phyloP scores from a whole-genome alignment of 2,329 filamentous ascomycete species.

The Curvularia hawaiiensis region DNA sequence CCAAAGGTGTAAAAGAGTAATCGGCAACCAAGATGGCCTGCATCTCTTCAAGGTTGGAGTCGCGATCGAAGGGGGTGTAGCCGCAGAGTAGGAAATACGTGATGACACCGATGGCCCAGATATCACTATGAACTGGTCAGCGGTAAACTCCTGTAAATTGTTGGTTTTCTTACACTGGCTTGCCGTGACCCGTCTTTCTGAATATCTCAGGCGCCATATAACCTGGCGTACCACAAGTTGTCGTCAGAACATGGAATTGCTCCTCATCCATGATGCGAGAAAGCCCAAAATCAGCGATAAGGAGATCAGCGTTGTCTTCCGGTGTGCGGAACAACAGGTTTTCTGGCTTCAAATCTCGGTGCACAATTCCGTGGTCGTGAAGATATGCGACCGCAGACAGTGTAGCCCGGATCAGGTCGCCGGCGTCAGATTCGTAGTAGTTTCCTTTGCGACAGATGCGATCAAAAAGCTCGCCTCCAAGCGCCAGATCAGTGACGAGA shows the following conservation, averaged over 20 bases:
- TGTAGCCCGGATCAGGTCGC: slow-evolving; percentile 91
- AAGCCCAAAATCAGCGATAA: slow-evolving; percentile 96
- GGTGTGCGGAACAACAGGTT: slow-evolving; percentile 96
- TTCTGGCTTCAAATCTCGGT: slow-evolving; percentile 96
- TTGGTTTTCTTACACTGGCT: slow-evolving; percentile 71
- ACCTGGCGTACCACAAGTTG: slow-evolving; percentile 94
- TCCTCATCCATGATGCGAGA: slow-evolving; percentile 99
- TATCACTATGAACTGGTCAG: slow-evolving; percentile 62
- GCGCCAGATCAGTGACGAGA: slow-evolving; percentile 93
- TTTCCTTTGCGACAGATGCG: slow-evolving; percentile 98
- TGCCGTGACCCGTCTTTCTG: slow-evolving; percentile 97
- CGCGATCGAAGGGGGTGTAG: slow-evolving; percentile 97
- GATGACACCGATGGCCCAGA: slow-evolving; percentile 98
- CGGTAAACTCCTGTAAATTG: background rate
- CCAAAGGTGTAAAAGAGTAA: slow-evolving; percentile 90
- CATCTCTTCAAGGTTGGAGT: slow-evolving; percentile 98
- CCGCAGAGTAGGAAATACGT: slow-evolving; percentile 98
- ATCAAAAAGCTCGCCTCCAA: slow-evolving; percentile 96
- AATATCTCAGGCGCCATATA: slow-evolving; percentile 99
- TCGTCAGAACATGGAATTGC: slow-evolving; percentile 96
- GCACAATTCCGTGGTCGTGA: slow-evolving; percentile 97
- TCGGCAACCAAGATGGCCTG: slow-evolving; percentile 96
- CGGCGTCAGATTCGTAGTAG: slow-evolving; percentile 97
- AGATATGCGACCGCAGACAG: slow-evolving; percentile 98
- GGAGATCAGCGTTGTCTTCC: slow-evolving; percentile 94